phyloP scores from a whole-genome alignment of 257 asterid genomes.

The Voacanga thouarsii region DNA sequence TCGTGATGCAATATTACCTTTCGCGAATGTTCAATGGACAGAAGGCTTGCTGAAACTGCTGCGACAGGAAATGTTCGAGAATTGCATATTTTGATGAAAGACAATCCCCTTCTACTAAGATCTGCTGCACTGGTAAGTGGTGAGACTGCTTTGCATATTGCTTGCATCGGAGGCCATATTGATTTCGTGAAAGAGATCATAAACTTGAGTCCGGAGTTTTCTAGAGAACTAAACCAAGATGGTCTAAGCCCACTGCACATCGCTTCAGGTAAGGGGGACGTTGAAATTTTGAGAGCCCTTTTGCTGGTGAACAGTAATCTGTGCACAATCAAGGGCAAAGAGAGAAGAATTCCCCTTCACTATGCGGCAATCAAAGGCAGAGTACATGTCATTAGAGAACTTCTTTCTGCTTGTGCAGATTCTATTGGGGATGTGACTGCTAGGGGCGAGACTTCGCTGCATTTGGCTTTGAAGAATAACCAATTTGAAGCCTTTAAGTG shows the following conservation, averaged over 20 bases:
- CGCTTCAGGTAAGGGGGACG: conserved; percentile 22
- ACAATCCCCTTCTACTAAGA: conserved; percentile 17
- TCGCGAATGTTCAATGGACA: conserved; percentile 3
- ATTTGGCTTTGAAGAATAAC: conserved; percentile 25
- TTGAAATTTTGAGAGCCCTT: conserved; percentile 15
- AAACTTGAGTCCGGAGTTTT: conserved; percentile 16
- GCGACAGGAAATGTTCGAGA: conserved; percentile 12
- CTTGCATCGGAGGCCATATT: conserved; percentile 35
- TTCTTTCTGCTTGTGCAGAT: conserved; percentile 9
- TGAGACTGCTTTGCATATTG: conserved; percentile 31
- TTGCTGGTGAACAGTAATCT: conserved; percentile 3
- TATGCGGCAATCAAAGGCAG: conserved; percentile 23
- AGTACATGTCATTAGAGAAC: conserved; percentile 6
- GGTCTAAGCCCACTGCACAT: conserved; percentile 26
- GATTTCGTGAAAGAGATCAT: conserved; percentile 21
- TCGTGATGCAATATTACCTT: not conserved
- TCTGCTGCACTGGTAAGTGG: conserved; percentile 9
- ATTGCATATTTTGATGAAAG: conserved; percentile 20
- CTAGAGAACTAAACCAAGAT: conserved; percentile 15
- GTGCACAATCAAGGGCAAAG: conserved; percentile 19
- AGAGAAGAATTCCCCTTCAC: conserved; percentile 19
- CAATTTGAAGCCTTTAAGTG: conserved; percentile 23
- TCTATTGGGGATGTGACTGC: conserved; percentile 4
- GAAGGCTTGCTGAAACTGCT: conserved; percentile 8
- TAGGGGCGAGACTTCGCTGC: conserved; percentile 23